phyloP scores from a whole-genome alignment of 192 early-diverging fungal genomes.

The Mortierella antarctica region DNA sequence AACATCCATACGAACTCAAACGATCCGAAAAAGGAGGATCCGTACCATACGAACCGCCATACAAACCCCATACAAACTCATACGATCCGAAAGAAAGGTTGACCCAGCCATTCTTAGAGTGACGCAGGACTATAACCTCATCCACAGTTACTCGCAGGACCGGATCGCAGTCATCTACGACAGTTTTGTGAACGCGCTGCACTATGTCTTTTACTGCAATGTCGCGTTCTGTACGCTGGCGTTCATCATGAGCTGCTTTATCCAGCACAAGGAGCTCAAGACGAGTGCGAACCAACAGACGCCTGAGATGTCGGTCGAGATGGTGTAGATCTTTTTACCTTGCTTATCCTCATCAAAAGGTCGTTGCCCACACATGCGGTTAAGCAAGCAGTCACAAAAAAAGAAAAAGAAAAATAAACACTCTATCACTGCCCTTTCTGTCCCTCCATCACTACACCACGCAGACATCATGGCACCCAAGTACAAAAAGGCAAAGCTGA shows the following conservation, averaged over 20 bases:
- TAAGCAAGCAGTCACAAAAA: too few species aligned
- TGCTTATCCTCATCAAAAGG: background rate
- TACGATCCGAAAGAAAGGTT: too few species aligned
- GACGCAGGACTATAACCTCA: slow-evolving; percentile 2
- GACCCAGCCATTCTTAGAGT: slow-evolving; percentile 8
- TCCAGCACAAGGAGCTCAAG: slow-evolving; percentile 52
- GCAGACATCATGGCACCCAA: slow-evolving; percentile 35
- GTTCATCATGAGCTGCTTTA: slow-evolving; percentile 38
- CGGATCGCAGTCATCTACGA: slow-evolving; percentile 22
- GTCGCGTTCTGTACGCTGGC: slow-evolving; percentile 36
- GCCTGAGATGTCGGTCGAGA: slow-evolving; percentile 46
- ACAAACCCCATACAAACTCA: too few species aligned
- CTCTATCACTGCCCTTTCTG: too few species aligned
- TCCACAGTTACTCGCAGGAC: slow-evolving; percentile 3
- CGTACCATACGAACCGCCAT: too few species aligned
- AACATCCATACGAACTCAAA: too few species aligned
- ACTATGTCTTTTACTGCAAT: slow-evolving; percentile 41
- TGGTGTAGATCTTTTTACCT: slow-evolving; percentile 18
- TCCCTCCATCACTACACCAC: background rate
- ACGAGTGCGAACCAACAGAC: slow-evolving; percentile 47
- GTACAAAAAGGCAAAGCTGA: slow-evolving; percentile 49
- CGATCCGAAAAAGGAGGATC: too few species aligned
- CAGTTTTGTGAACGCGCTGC: slow-evolving; percentile 22
- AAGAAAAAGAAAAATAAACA: too few species aligned
- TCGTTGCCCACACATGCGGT: too few species aligned